Base-by-base conservation (phyloP, 495 filamentous ascomycete species). In the Tuber calosporum region DNA sequence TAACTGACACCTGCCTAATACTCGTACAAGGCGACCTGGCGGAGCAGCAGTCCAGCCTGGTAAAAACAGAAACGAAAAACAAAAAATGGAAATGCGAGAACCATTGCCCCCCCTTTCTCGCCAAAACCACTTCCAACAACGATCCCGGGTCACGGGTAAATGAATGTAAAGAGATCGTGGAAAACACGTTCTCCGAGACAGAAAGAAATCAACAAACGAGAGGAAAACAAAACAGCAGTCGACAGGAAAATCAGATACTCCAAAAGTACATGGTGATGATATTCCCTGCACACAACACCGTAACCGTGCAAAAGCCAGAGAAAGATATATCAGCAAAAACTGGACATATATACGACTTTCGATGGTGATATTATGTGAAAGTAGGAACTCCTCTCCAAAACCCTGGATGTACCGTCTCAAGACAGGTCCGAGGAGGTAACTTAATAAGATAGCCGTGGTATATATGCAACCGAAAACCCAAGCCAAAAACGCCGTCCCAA, bases 401-500 rank as follows among this genome's bases (percentile, higher is more conserved):
- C 53, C 13, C 13, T 30, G 30, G 53, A 7, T 62, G 53, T 62
- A 62, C 34, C 53, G 26, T 62, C 26, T 62, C 48, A 26, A 58
- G 48, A 58, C 22, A 15, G 9, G 11, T 58, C 48, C 9, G 69
- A 19, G 66, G 43, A 66, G 45, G n/a, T 40, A 48, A 69, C 38
- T 39, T 19, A 69, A 67, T 43, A 58, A 22, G 40, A 34, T 17
- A 70, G 36, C 67, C 42, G 40, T 66, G 39, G 36, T 70, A 77
- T 75, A 69, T 62, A 73, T 75, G 73, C 73, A 75, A 45, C 66
- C 37, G 42, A 77, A 77, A 77, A 67, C 36, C 53, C 36, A 45
- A 30, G 36, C 43, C 74, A 69, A 77, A 40, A 77, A 77, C 76
- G 75, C 76, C 76, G 40, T 73, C 67, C 76, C 74, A 77, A 77